Evolutionary conservation across 108 stramenopile genomes (phyloP), one percentile per base, ranked within the genome.

Genomic region (Nitzschia sp.): DNA sequence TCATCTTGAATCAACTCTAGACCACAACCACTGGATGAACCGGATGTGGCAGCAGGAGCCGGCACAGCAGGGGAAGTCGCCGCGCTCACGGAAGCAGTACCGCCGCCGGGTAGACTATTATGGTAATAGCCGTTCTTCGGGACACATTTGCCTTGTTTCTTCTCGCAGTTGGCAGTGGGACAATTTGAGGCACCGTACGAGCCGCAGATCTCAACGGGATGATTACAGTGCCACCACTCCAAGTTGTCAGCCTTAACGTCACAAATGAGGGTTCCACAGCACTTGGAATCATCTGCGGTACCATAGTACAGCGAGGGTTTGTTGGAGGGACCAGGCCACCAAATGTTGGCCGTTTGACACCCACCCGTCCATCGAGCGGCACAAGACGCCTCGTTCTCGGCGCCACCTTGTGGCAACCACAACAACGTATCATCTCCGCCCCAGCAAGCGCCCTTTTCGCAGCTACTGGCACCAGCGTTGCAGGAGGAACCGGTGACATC

Each of bases 211-310:
- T 59, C 58, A 15, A 32, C 0, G 3, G 58, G 58, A 32, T 59
- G 58, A 15, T 28, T 31, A 32, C 58, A 59, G 2, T n/a, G 1
- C 3, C 58, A 1, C 58, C 58, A 59, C 3, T 25, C 27, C 1
- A 9, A 15, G 29, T 1, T 2, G 17, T 42, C 13, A 9, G 6
- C 13, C 38, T 42, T 42, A 13, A 42, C 38, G 38, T 42, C 38
- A 42, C 58, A 59, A n/a, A 59, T 29, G n/a, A 59, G 31, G 33
- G 33, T 59, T 2, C 58, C 58, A 33, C 58, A 59, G 31, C 58
- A 59, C 28, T 59, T 26, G 6, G 28, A 42, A 13, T 42, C 13
- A 13, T 42, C 38, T 6, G 38, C 38, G 13, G 38, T 42, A 42
- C 38, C 38, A 42, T 42, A 42, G 38, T 42, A 42, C 9, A 42